Conservation (phyloP, 805 yeast species). For the Kodamaea lidongshanica region DNA sequence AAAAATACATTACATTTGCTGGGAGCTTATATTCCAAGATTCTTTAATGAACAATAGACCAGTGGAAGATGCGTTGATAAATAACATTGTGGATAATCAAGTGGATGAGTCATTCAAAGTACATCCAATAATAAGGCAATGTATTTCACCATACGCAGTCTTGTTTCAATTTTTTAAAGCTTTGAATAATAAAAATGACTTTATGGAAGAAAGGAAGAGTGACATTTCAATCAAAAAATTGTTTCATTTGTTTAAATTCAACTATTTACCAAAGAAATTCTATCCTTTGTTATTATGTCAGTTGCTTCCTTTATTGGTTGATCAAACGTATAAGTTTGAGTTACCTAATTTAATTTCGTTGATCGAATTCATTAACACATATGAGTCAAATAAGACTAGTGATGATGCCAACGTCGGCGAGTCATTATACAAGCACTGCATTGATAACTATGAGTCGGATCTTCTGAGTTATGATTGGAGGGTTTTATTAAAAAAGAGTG, state of each 20-base stretch:
- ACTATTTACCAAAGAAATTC: constrained; percentile 42
- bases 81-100: constrained; percentile 37
- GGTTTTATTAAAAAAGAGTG: constrained; percentile 13
- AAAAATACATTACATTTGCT: constrained; percentile 46
- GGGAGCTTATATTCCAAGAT: constrained; percentile 58
- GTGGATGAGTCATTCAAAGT: constrained; percentile 31
- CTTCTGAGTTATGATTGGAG: constrained; percentile 34
- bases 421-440: constrained; percentile 26
- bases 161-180: constrained; percentile 44
- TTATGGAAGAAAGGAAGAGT: constrained; percentile 7
- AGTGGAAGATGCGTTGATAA: constrained; percentile 51
- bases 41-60: constrained; percentile 47
- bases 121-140: constrained; percentile 58
- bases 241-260: constrained; percentile 41
- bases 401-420: constrained; percentile 26
- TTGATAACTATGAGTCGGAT: constrained; percentile 15
- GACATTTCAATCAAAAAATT: constrained; percentile 35
- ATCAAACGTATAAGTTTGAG: constrained; percentile 11
- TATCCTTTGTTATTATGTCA: constrained; percentile 47
- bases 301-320: constrained; percentile 35
- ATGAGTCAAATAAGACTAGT: constrained; percentile 19
- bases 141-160: constrained; percentile 66
- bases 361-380: constrained; percentile 35
- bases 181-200: constrained; percentile 9
- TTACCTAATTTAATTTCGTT: constrained; percentile 29